Evolutionary conservation across 352 stramenopile genomes (phyloP).

Genomic region (Saprolegnia diclina): DNA sequence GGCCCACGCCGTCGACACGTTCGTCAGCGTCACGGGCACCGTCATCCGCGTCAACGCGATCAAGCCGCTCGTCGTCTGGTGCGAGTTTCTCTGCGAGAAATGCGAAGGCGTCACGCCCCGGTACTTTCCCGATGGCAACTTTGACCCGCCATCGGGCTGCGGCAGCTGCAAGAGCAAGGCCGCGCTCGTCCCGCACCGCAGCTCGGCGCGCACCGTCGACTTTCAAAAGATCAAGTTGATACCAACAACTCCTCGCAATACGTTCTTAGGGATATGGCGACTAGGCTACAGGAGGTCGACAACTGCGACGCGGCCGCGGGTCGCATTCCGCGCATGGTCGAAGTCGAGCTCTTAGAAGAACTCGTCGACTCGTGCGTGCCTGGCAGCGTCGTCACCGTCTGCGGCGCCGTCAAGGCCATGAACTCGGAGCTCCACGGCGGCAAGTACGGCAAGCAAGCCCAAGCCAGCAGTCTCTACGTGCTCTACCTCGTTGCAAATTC

Average conservation of each 20-base stretch:
- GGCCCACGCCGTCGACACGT: constrained; percentile 66
- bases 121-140: constrained; percentile 80
- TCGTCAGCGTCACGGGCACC: constrained; percentile 65
- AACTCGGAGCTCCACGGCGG: constrained; percentile 91
- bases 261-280: constrained; percentile 23
- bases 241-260: constrained; percentile 28
- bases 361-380: constrained; percentile 94
- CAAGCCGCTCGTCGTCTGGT: constrained; percentile 76
- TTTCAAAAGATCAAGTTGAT: constrained; percentile 85
- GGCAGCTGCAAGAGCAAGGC: constrained; percentile 33
- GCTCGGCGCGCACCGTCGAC: constrained; percentile 84
- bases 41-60: constrained; percentile 81
- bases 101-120: constrained; percentile 65
- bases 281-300: constrained; percentile 87
- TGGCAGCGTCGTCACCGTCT: constrained; percentile 92
- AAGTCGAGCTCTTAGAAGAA: constrained; percentile 86
- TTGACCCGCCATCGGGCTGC: constrained; percentile 54
- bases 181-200: constrained; percentile 66
- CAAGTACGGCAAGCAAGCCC: constrained; percentile 83
- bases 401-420: constrained; percentile 91
- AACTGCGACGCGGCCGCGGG: constrained; percentile 81
- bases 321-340: constrained; percentile 82
- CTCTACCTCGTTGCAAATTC: constrained; percentile 92
- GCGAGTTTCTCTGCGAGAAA: constrained; percentile 81
- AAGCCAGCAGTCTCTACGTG: constrained; percentile 90